Evolutionary conservation across 352 stramenopile species (phyloP).

Genomic region (Hyaloperonospora arabidopsidis): DNA sequence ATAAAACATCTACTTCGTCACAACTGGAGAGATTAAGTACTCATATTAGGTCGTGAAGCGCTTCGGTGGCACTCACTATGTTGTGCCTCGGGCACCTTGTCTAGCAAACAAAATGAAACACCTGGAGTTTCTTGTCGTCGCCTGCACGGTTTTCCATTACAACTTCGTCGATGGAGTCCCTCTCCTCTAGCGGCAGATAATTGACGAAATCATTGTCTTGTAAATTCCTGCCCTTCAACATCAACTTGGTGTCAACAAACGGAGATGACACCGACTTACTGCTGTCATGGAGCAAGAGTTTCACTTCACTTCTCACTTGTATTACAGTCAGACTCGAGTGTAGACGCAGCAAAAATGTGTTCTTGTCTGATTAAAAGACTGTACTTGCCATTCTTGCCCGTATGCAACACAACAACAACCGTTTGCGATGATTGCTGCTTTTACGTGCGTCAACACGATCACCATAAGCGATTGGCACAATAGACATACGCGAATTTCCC

Average conservation of each 20-base stretch:
- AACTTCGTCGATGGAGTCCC: conserved; percentile 57
- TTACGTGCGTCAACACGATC: conserved; percentile 28
- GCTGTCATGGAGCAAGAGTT: conserved; percentile 45
- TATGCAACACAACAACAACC: conserved; percentile 34
- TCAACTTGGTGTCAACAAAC: conserved; percentile 52
- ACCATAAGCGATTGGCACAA: conserved; percentile 49
- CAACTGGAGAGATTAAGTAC: conserved; percentile 59
- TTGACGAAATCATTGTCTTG: conserved; percentile 38
- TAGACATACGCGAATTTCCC: conserved; percentile 33
- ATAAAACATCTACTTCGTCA: conserved; percentile 39
- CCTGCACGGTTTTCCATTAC: conserved; percentile 47
- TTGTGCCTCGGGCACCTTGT: conserved; percentile 27
- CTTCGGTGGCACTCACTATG: conserved; percentile 30
- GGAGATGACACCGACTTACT: conserved; percentile 20
- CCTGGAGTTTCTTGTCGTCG: conserved; percentile 23
- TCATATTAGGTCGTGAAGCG: conserved; percentile 79
- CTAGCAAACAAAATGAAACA: conserved; percentile 17
- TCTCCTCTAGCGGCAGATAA: conserved; percentile 48
- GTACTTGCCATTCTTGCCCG: conserved; percentile 52
- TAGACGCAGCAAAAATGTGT: conserved; percentile 55
- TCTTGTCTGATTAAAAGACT: conserved; percentile 64
- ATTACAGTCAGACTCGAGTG: conserved; percentile 46
- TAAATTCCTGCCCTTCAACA: conserved; percentile 55
- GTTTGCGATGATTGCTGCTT: conserved; percentile 19
- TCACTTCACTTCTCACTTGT: conserved; percentile 48